Conservation (phyloP, 2,329 filamentous ascomycete genomes). For the Pseudogymnoascus sp. region DNA sequence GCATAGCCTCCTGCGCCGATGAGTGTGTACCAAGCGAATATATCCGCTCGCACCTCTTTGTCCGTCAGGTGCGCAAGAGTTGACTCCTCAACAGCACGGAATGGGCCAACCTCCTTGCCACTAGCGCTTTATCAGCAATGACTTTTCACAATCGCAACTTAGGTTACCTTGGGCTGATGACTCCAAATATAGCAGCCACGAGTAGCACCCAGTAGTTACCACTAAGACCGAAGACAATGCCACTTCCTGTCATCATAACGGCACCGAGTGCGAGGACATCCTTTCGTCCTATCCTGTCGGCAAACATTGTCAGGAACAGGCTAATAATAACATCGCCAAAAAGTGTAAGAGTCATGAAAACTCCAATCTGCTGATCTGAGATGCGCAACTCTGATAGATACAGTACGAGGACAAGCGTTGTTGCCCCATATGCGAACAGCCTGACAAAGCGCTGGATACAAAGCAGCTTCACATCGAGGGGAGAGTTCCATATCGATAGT, state of each 20-base stretch:
- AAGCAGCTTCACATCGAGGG: constrained; percentile 49
- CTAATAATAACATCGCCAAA: constrained; percentile 53
- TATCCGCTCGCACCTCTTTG: constrained; percentile 40
- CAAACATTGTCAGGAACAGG: constrained; percentile 50
- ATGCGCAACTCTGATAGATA: constrained; percentile 46
- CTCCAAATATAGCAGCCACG: constrained; percentile 50
- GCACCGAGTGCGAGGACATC: constrained; percentile 48
- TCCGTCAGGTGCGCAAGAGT: constrained; percentile 50
- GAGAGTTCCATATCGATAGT: constrained; percentile 34
- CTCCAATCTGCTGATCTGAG: constrained; percentile 46
- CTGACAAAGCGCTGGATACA: constrained; percentile 53
- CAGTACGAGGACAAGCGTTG: constrained; percentile 49
- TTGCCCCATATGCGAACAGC: constrained; percentile 55
- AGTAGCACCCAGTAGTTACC: constrained; percentile 53
- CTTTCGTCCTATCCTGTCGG: constrained; percentile 50
- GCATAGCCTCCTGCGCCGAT: constrained; percentile 54
- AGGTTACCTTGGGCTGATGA: constrained; percentile 50
- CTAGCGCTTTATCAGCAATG: constrained; percentile 26
- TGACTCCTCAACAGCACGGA: constrained; percentile 55
- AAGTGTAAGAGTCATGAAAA: constrained; percentile 61
- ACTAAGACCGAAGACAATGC: constrained; percentile 45
- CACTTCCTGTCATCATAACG: constrained; percentile 48
- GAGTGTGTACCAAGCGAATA: constrained; percentile 57
- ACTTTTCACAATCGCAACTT: constrained; percentile 13
- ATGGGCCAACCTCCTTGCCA: constrained; percentile 58